phyloP scores from a whole-genome alignment of 2,329 filamentous ascomycete genomes.

The Fusarium subglutinans region DNA sequence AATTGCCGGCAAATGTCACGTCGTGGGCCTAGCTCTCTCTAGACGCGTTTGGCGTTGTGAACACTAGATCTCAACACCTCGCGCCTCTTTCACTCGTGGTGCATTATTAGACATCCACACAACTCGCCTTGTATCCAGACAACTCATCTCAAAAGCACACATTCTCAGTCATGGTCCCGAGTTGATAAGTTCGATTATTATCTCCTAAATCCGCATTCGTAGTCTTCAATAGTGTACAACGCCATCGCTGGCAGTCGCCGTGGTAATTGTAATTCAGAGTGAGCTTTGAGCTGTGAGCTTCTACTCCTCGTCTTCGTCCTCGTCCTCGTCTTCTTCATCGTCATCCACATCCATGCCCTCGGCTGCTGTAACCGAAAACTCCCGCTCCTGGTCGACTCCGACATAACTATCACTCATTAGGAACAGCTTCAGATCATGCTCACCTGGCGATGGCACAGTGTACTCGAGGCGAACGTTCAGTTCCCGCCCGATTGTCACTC shows the following conservation, averaged over 20 bases:
- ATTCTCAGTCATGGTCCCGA: conserved; percentile 31
- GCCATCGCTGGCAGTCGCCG: conserved; percentile 33
- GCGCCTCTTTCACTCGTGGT: conserved; percentile 41
- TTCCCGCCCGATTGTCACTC: conserved; percentile 84
- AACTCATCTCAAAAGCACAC: conserved; percentile 41
- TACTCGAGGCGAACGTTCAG: conserved; percentile 86
- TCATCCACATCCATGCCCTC: conserved; percentile 97
- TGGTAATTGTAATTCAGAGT: conserved; percentile 28
- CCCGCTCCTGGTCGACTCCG: conserved; percentile 94
- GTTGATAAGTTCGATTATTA: conserved; percentile 38
- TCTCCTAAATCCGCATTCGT: conserved; percentile 42
- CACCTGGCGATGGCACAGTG: conserved; percentile 82
- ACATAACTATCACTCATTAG: conserved; percentile 98
- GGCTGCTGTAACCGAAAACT: conserved; percentile 83
- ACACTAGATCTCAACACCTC: conserved; percentile 29
- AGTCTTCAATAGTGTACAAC: conserved; percentile 47
- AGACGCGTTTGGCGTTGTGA: conserved; percentile 33
- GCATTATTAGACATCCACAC: conserved; percentile 42
- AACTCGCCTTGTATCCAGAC: conserved; percentile 44
- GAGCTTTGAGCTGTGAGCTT: conserved; percentile 17
- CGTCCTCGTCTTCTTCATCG: conserved; percentile 75
- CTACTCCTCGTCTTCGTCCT: conserved; percentile 57
- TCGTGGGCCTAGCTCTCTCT: not conserved
- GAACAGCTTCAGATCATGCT: conserved; percentile 89
- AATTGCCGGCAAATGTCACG: conserved; percentile 6